Percentiles rank a stretch among this genome's conserved stretches.
These are phyloP conservation scores for Camelina hispida DNA, from an alignment of 345 rosid genomes.

Conservation along the genomic window DNA sequence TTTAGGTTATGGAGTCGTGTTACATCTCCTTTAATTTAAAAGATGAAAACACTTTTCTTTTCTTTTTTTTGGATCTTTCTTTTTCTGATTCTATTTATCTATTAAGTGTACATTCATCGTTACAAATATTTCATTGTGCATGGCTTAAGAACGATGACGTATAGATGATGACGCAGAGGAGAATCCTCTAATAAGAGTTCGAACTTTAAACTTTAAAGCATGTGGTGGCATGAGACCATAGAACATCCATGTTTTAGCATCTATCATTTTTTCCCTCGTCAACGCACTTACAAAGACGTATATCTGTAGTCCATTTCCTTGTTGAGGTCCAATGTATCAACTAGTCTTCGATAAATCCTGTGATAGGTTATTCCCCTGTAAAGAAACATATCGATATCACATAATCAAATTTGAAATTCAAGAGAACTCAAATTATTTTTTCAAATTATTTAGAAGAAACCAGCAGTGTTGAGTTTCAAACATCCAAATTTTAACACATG, in stretches of 20 bases:
- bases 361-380: constrained; percentile 17
- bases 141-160: constrained; percentile 31
- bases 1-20: constrained; percentile 24
- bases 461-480: background rate
- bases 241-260: constrained; percentile 26
- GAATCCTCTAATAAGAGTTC: constrained; percentile 29
- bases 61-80: background rate
- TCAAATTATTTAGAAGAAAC: background rate
- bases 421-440: background rate
- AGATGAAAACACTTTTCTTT: background rate
- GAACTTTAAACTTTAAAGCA: constrained; percentile 37
- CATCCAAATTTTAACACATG: background rate
- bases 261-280: constrained; percentile 23
- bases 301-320: constrained; percentile 4
- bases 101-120: background rate
- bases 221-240: constrained; percentile 24
- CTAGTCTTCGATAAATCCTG: constrained; percentile 17
- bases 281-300: background rate
- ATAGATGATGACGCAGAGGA: constrained; percentile 35
- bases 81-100: background rate
- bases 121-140: background rate
- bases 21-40: constrained; percentile 14
- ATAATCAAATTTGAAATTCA: constrained; percentile 5
- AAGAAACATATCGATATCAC: constrained; percentile 2
- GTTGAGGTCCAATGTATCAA: constrained; percentile 35